A percentile compares a stretch with the other conserved stretches of the same genome.
These are phyloP conservation scores for Lasiosphaeria miniovina DNA, from an alignment of 495 filamentous ascomycete species.

Conservation along the genomic window DNA sequence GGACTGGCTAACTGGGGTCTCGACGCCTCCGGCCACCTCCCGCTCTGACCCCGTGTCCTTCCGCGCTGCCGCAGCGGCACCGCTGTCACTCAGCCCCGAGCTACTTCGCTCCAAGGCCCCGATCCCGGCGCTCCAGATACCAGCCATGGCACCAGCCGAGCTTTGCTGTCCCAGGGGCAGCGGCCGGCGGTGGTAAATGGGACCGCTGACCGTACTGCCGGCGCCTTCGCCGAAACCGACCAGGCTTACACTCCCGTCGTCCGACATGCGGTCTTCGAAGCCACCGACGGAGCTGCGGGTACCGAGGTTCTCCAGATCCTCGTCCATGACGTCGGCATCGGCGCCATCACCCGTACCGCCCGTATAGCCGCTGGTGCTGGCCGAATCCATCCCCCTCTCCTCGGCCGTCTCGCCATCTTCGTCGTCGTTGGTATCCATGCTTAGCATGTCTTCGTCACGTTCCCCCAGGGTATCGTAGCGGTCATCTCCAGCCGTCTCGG, in stretches of 20 bases:
- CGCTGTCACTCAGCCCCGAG: conserved; percentile 41
- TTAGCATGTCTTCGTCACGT: conserved; percentile 40
- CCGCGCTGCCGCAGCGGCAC: background rate
- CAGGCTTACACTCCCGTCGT: conserved; percentile 66
- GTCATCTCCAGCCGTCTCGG: conserved; percentile 59
- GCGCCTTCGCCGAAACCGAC: conserved; percentile 89
- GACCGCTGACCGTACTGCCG: conserved; percentile 70
- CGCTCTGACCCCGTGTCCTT: conserved; percentile 13
- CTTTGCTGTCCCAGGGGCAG: conserved; percentile 20
- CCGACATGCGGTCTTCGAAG: conserved; percentile 70
- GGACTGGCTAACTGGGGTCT: conserved; percentile 40
- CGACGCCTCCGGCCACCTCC: conserved; percentile 22
- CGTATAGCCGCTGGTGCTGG: conserved; percentile 33
- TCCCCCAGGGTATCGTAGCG: conserved; percentile 20
- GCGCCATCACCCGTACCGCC: conserved; percentile 30
- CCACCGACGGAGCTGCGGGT: conserved; percentile 56
- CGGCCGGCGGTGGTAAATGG: conserved; percentile 56
- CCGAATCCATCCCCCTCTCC: conserved; percentile 36
- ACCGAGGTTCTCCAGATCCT: conserved; percentile 28
- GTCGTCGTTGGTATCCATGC: conserved; percentile 45
- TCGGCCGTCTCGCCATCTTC: conserved; percentile 10
- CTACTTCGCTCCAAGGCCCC: conserved; percentile 32
- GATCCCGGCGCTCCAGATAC: conserved; percentile 22
- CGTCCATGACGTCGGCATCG: conserved; percentile 39
- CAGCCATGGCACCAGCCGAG: conserved; percentile 28